Percentiles rank a stretch among this genome's conserved stretches.
phyloP scores from a whole-genome alignment of 169 alveolate genomes.

The Toxoplasma gondii region DNA sequence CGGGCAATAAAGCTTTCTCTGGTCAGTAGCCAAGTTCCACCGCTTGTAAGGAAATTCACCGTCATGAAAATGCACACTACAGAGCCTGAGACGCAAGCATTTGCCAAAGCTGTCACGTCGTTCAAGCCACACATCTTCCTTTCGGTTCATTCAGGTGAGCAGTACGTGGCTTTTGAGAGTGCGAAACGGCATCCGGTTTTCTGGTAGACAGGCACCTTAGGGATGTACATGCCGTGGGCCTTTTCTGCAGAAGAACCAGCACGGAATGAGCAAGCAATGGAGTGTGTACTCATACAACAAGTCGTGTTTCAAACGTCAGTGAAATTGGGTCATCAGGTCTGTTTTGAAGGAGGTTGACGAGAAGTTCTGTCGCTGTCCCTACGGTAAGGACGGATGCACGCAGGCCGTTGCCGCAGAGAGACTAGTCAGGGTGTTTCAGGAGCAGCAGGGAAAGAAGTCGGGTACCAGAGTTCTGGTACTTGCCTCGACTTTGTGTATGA shows the following conservation, averaged over 20 bases:
- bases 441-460: conserved; percentile 42
- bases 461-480: conserved; percentile 53
- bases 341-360: conserved; percentile 13
- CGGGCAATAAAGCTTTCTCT: conserved; percentile 40
- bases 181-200: too few species aligned
- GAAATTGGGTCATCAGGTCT: background rate
- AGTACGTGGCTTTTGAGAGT: background rate
- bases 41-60: background rate
- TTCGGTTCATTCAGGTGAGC: conserved; percentile 50
- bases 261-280: background rate
- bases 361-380: conserved; percentile 45
- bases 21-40: background rate
- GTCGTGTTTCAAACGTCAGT: background rate
- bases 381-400: background rate
- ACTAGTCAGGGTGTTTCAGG: background rate
- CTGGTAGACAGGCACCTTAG: conserved; percentile 21
- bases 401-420: background rate
- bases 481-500: conserved; percentile 61
- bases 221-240: conserved; percentile 61
- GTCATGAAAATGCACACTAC: background rate
- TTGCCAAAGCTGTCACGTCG: background rate
- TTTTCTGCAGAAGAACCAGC: conserved; percentile 28
- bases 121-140: conserved; percentile 48
- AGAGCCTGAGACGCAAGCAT: conserved; percentile 49
- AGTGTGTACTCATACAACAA: background rate